Percentiles rank a stretch among this genome's conserved stretches.
phyloP scores from a whole-genome alignment of 1,284 basidiomycete genomes.

The Apiotrichum gracile region DNA sequence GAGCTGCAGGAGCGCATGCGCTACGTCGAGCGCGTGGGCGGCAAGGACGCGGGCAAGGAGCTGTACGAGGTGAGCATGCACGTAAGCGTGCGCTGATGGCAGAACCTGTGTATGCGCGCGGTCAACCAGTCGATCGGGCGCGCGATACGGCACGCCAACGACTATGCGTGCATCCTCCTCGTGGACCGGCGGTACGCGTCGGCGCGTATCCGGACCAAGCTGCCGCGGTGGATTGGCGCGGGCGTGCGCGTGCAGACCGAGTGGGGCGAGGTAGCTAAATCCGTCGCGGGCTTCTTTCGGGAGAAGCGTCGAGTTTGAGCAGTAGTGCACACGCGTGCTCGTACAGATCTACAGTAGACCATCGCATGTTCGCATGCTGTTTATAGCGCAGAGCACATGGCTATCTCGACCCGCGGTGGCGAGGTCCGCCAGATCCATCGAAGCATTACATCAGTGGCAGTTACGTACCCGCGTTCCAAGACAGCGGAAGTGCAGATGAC shows the following conservation, averaged over 20 bases:
- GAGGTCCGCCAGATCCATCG: too few species aligned
- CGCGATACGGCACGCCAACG: slow-evolving; percentile 77
- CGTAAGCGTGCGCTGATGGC: neutral
- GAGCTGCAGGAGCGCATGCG: slow-evolving; percentile 88
- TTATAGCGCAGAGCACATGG: too few species aligned
- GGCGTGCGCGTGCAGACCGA: slow-evolving; percentile 58
- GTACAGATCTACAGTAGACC: too few species aligned
- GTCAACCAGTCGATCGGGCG: slow-evolving; percentile 97
- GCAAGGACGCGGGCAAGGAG: slow-evolving; percentile 70
- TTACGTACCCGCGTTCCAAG: too few species aligned
- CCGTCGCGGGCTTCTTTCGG: slow-evolving; percentile 63
- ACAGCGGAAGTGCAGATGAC: too few species aligned
- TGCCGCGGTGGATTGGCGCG: slow-evolving; percentile 81
- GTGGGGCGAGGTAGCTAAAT: slow-evolving; percentile 69
- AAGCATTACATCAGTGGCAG: too few species aligned
- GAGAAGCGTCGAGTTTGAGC: too few species aligned
- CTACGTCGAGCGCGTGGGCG: slow-evolving; percentile 59
- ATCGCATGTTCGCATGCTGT: too few species aligned
- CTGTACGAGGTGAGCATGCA: slow-evolving; percentile 58
- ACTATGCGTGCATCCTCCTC: slow-evolving; percentile 79
- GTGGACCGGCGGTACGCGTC: slow-evolving; percentile 72
- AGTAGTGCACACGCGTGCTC: too few species aligned
- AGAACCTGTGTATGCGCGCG: slow-evolving; percentile 88
- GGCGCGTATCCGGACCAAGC: slow-evolving; percentile 61
- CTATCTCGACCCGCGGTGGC: too few species aligned